Evolutionary conservation across 208 protist genomes (phyloP), one percentile per base, ranked within the genome.

Genomic region (Trypanosoma rangeli): DNA sequence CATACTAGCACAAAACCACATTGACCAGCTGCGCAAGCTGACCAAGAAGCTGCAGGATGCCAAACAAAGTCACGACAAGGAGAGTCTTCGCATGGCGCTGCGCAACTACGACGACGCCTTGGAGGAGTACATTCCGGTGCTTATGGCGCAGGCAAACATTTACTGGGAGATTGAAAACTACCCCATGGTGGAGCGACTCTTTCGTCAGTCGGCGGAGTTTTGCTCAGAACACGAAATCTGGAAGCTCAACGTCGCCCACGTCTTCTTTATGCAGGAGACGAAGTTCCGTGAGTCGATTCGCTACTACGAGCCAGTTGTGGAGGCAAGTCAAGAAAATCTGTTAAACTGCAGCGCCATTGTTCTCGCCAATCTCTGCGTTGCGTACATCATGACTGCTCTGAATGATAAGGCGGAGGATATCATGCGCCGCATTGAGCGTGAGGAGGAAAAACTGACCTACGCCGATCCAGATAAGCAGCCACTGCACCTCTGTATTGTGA

Each of bases 131-230:
- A 98, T 99, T 52, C 97, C 97, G 0, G 94, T 99, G 13, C 90
- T 99, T 7, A 98, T 98, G 94, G 89, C 88, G 39, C 90, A 97
- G 86, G 97, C 97, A n/a, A 98, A 98, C 76, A 98, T 99, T 44
- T 99, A 98, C 84, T 99, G 98, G 98, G 94, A 99, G 63, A 91
- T 98, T 64, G 91, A 99, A 59, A 98, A 99, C 78, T 99, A 98
- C 73, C 84, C 87, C 22, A 88, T 93, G 73, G 97, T 98, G 16
- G 96, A 98, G 78, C 90, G 94, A 72, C 92, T 97, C 31, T 98
- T 99, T 70, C 86, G 93, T 33, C 93, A 98, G 78, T 97, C 91
- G 12, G 91, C 94, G 16, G 96, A 99, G 72, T 98, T 99, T 78
- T 98, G 94, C 83, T 95, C 87, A 10, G 95, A 98, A 73, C 93